Conservation (phyloP, 495 filamentous ascomycete genomes). For the Hypoxylon trugodes region DNA sequence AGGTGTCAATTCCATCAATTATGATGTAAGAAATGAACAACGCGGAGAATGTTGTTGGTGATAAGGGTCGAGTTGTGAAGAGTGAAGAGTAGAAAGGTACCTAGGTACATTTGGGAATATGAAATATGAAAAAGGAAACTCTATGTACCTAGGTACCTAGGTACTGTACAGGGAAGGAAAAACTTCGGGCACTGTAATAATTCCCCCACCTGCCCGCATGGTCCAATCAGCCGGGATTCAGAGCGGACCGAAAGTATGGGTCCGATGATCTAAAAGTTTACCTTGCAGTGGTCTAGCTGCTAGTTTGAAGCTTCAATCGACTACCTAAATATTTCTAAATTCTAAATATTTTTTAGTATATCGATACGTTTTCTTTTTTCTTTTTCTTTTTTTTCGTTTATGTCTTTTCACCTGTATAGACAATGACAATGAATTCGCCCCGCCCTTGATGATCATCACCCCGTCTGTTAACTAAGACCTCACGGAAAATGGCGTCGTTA, state of each 20-base stretch:
- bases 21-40: not conserved
- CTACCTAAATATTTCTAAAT: not conserved
- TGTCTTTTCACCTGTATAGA: too few species aligned
- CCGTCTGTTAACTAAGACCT: not conserved
- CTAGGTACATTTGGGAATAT: not conserved
- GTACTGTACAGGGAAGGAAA: not conserved
- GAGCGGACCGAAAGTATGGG: constrained; percentile 16
- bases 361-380: too few species aligned
- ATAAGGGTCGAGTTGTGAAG: not conserved
- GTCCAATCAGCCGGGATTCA: constrained; percentile 18
- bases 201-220: not conserved
- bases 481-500: constrained; percentile 44
- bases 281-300: constrained; percentile 22
- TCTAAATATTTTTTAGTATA: too few species aligned
- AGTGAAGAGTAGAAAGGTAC: not conserved
- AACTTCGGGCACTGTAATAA: constrained; percentile 7
- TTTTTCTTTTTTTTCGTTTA: too few species aligned
- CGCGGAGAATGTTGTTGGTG: not conserved
- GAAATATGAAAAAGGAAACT: not conserved
- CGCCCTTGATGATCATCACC: constrained; percentile 19
- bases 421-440: constrained; percentile 21
- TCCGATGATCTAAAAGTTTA: constrained; percentile 25
- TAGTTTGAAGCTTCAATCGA: not conserved
- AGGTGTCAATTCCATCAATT: constrained; percentile 42
- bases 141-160: constrained; percentile 1